These are phyloP conservation scores for Corymbia calophylla DNA, from an alignment of 441 rosid genomes.

Conservation along the genomic window DNA sequence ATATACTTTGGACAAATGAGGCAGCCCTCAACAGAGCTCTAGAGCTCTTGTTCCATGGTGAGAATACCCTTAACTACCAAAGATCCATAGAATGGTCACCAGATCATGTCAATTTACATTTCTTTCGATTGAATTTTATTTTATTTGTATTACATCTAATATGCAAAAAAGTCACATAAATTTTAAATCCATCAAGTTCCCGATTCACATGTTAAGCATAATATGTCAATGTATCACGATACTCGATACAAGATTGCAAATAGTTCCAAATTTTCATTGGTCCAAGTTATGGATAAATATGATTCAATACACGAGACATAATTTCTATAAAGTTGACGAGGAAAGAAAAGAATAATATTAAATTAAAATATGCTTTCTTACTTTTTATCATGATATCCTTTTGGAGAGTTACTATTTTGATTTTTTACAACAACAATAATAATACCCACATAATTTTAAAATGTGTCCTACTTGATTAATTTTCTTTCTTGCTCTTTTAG, in stretches of 20 bases:
- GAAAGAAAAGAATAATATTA: no score
- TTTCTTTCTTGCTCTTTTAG: not conserved
- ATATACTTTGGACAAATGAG: no score
- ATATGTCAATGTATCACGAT: no score
- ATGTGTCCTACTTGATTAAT: not conserved
- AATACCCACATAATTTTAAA: accelerated
- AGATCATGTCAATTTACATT: not conserved
- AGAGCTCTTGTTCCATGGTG: no score
- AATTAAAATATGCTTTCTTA: not conserved
- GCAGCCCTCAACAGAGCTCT: no score
- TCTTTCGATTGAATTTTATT: not conserved
- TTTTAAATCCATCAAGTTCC: no score
- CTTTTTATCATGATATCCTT: not conserved
- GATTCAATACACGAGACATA: not conserved
- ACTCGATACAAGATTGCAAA: not conserved
- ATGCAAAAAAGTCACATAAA: no score
- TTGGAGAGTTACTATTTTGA: not conserved
- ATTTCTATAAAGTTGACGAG: not conserved
- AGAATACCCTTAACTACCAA: no score
- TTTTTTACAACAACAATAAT: no score
- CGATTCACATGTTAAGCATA: no score
- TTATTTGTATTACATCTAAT: no score
- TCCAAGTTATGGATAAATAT: not conserved
- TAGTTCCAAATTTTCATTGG: not conserved
- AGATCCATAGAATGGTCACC: not conserved